These are phyloP conservation scores for Exophiala spinifera DNA, from an alignment of 2,329 filamentous ascomycete species.

Conservation along the genomic window DNA sequence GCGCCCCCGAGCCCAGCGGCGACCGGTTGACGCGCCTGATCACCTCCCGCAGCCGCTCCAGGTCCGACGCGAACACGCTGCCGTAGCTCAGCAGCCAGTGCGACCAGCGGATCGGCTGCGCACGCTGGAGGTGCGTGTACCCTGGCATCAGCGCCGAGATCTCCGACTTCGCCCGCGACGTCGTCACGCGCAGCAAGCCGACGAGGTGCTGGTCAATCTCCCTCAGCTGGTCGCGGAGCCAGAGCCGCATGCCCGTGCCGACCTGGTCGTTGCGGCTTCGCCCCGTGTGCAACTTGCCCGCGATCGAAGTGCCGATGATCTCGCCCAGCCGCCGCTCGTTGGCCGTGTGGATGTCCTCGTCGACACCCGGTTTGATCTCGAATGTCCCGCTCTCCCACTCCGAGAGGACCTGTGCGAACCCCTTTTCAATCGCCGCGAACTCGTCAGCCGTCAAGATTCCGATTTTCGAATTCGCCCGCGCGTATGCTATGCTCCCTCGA, in stretches of 20 bases:
- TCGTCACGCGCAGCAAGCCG: slow-evolving; percentile 66
- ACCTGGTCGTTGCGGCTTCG: slow-evolving; percentile 89
- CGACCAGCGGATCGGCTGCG: slow-evolving; percentile 73
- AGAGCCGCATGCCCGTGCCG: slow-evolving; percentile 85
- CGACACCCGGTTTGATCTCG: slow-evolving; percentile 30
- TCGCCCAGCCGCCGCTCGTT: slow-evolving; percentile 74
- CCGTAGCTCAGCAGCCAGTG: slow-evolving; percentile 79
- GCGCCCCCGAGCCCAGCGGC: slow-evolving; percentile 71
- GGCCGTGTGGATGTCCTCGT: slow-evolving; percentile 63
- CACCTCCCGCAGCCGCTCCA: slow-evolving; percentile 72
- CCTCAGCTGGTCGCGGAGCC: slow-evolving; percentile 72
- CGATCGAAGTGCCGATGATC: slow-evolving; percentile 76
- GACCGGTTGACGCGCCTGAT: slow-evolving; percentile 68
- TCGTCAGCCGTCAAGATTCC: slow-evolving; percentile 71
- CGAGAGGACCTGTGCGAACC: slow-evolving; percentile 57
- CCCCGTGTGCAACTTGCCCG: slow-evolving; percentile 84
- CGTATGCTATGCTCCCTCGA: slow-evolving; percentile 74
- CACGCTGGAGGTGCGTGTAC: slow-evolving; percentile 83
- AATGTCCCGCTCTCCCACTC: slow-evolving; percentile 40
- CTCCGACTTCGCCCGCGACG: slow-evolving; percentile 67
- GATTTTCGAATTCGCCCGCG: slow-evolving; percentile 71
- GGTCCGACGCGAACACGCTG: slow-evolving; percentile 67
- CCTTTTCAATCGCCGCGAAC: slow-evolving; percentile 69
- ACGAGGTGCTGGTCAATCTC: slow-evolving; percentile 67
- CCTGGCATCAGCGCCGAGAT: slow-evolving; percentile 79